Evolutionary conservation across 2,329 filamentous ascomycete species (phyloP).

Genomic region (Colletotrichum somersetense): DNA sequence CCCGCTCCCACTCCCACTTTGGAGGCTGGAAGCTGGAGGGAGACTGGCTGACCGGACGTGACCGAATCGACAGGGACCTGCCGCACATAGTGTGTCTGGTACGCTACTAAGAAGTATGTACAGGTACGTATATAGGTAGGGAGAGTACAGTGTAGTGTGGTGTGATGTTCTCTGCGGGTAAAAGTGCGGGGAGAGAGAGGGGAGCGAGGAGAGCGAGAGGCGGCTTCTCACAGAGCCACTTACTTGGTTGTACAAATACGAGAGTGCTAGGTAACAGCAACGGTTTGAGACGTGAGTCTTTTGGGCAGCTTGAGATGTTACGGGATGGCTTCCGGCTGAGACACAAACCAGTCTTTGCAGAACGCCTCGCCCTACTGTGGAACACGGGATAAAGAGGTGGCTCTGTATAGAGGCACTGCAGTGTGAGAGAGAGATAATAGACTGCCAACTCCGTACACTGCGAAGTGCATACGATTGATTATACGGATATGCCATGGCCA

Average conservation of each 20-base stretch:
- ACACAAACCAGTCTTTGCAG: background rate
- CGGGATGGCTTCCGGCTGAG: constrained; percentile 7
- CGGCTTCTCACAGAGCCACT: constrained; percentile 14
- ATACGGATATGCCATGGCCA: background rate
- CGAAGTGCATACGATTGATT: no score
- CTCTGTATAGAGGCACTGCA: constrained; percentile 9
- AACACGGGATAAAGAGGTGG: constrained; percentile 21
- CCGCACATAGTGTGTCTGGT: background rate
- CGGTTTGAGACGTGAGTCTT: background rate
- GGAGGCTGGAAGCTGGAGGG: constrained; percentile 5
- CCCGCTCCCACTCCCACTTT: background rate
- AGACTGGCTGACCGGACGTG: constrained; percentile 2
- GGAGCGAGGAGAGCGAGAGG: constrained; percentile 6
- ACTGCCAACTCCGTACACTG: no score
- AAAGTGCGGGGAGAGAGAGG: constrained; percentile 16
- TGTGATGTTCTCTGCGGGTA: constrained; percentile 2
- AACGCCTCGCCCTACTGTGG: constrained; percentile 19
- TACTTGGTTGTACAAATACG: constrained; percentile 10
- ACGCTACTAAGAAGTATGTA: background rate
- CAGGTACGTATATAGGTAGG: background rate
- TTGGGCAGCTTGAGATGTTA: background rate
- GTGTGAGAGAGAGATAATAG: background rate
- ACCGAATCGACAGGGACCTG: constrained; percentile 20
- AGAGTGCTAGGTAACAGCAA: constrained; percentile 4
- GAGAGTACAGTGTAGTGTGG: background rate